Conservation (phyloP, 2,329 filamentous ascomycete genomes). For the Diplocarpon mali region DNA sequence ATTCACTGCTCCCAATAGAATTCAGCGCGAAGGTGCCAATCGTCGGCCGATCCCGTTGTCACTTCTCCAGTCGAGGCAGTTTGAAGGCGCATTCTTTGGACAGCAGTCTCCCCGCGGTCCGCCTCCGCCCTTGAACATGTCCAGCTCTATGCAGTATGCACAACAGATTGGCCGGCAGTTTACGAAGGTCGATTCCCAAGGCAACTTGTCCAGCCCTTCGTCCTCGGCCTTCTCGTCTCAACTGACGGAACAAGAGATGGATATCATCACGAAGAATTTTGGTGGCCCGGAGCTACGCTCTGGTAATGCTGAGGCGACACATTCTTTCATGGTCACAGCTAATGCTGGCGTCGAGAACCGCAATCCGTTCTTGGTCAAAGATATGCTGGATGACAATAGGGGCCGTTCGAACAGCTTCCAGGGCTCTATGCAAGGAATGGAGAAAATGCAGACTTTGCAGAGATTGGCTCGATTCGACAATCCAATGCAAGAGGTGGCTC, state of each 20-base stretch:
- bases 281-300: not conserved
- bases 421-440: conserved; percentile 14
- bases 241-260: not conserved
- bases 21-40: conserved; percentile 27
- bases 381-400: not conserved
- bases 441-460: conserved; percentile 27
- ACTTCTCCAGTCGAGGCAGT: conserved; percentile 13
- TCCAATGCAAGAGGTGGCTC: conserved; percentile 20
- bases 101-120: conserved; percentile 14
- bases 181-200: not conserved
- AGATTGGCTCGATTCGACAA: conserved; percentile 24
- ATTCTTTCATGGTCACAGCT: not conserved
- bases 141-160: conserved; percentile 25
- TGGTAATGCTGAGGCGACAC: not conserved
- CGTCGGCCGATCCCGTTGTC: conserved; percentile 21
- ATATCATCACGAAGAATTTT: not conserved
- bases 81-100: conserved; percentile 11
- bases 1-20: conserved; percentile 26
- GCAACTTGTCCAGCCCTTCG: not conserved
- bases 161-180: conserved; percentile 20
- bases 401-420: not conserved
- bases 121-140: conserved; percentile 20
- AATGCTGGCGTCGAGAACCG: not conserved
- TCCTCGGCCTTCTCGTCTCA: not conserved
- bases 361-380: not conserved